Conservation (phyloP, 139 green algal species). For the Micractinium sp. region DNA sequence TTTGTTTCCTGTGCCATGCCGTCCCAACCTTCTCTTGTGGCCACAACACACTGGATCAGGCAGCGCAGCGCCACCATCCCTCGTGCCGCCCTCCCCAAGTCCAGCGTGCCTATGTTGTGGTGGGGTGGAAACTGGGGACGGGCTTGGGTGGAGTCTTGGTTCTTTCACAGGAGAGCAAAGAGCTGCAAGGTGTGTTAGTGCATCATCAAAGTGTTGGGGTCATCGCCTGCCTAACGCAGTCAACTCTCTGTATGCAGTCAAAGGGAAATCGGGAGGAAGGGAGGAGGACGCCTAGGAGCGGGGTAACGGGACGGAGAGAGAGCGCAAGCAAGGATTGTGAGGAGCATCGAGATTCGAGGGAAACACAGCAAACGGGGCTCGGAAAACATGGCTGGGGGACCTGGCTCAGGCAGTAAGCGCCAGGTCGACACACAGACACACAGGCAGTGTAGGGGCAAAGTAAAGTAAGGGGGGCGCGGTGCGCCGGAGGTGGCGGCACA, state of each 20-base stretch:
- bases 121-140: too few species aligned
- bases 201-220: neutral
- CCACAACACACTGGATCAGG: too few species aligned
- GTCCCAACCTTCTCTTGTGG: too few species aligned
- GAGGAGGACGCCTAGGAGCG: neutral
- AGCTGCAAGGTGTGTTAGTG: too few species aligned
- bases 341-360: neutral
- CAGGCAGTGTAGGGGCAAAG: neutral
- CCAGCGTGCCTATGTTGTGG: too few species aligned
- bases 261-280: neutral
- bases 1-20: too few species aligned
- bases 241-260: neutral
- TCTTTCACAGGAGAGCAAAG: too few species aligned
- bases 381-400: neutral
- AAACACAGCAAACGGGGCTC: neutral
- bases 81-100: too few species aligned
- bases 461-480: neutral
- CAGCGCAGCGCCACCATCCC: too few species aligned
- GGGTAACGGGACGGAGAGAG: neutral
- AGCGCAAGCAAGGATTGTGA: slow-evolving; percentile 1
- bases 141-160: too few species aligned
- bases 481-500: neutral
- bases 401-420: neutral
- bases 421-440: neutral
- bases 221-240: slow-evolving; percentile 10